phyloP scores from a whole-genome alignment of 2,329 filamentous ascomycete genomes.

The Fusarium incarnatum region DNA sequence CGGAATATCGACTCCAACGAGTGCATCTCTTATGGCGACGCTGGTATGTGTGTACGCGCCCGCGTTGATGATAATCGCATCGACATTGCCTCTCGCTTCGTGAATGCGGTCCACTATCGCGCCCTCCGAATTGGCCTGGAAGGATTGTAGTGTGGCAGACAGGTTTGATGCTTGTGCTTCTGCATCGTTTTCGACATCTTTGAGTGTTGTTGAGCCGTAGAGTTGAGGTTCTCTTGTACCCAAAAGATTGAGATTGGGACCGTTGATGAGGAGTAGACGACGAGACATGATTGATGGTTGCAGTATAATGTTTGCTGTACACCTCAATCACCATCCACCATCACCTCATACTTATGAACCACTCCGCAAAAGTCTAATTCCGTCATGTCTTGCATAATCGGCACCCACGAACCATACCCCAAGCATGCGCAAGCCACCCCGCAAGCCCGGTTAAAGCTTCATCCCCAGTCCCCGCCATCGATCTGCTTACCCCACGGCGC shows the following conservation, averaged over 20 bases:
- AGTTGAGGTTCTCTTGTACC: constrained; percentile 79
- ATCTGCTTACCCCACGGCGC: constrained; percentile 39
- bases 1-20: constrained; percentile 75
- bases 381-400: constrained; percentile 16
- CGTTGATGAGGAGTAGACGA: constrained; percentile 78
- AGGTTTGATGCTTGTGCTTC: constrained; percentile 62
- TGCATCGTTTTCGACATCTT: constrained; percentile 66
- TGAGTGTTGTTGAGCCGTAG: constrained; percentile 77
- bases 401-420: neutral
- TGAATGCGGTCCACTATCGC: constrained; percentile 80
- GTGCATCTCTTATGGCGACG: constrained; percentile 79
- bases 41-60: constrained; percentile 81
- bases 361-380: constrained; percentile 28
- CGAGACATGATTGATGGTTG: constrained; percentile 49
- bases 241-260: constrained; percentile 85
- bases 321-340: too few species aligned
- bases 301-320: neutral
- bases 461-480: constrained; percentile 25
- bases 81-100: constrained; percentile 66
- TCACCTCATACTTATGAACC: constrained; percentile 15
- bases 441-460: constrained; percentile 44
- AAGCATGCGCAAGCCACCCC: constrained; percentile 18
- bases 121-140: constrained; percentile 85
- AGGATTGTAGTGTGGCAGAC: constrained; percentile 63
- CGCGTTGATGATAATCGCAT: constrained; percentile 80